phyloP scores from a whole-genome alignment of 192 early-diverging fungal genomes.

The Backusella morwellensis region DNA sequence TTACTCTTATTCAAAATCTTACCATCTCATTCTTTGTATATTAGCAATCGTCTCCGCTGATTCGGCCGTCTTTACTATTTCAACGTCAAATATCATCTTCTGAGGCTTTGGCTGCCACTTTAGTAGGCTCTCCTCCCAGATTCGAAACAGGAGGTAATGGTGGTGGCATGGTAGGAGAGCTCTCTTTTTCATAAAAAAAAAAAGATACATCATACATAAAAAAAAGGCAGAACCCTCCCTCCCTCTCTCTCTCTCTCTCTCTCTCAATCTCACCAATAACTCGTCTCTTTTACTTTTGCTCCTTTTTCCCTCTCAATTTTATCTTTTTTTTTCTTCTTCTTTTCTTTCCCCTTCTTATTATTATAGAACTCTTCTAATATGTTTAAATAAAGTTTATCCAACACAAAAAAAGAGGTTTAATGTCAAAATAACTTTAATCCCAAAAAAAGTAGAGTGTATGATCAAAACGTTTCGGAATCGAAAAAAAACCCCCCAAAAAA shows the following conservation, averaged over 20 bases:
- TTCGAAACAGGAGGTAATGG: neutral
- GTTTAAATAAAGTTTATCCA: neutral
- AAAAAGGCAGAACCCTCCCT: neutral
- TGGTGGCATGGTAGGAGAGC: neutral
- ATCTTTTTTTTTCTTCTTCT: neutral
- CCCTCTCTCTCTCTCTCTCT: neutral
- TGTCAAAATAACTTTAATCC: neutral
- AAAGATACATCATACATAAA: neutral
- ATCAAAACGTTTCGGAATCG: neutral
- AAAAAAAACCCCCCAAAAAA: neutral
- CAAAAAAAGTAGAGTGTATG: neutral
- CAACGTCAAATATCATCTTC: slow-evolving; percentile 13
- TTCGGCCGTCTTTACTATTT: neutral
- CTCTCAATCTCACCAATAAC: neutral
- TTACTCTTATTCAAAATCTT: neutral
- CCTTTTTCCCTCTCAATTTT: neutral
- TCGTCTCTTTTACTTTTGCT: neutral
- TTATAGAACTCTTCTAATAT: neutral
- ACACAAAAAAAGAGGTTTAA: neutral
- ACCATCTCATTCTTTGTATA: neutral
- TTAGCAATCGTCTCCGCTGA: neutral
- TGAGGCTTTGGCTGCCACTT: slow-evolving; percentile 7
- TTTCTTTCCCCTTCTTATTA: neutral
- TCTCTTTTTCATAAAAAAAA: slow-evolving; percentile 4
- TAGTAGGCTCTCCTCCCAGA: slow-evolving; percentile 13